Evolutionary conservation across 73 alveolate genomes (phyloP).

Genomic region (Loxodes magnus): DNA sequence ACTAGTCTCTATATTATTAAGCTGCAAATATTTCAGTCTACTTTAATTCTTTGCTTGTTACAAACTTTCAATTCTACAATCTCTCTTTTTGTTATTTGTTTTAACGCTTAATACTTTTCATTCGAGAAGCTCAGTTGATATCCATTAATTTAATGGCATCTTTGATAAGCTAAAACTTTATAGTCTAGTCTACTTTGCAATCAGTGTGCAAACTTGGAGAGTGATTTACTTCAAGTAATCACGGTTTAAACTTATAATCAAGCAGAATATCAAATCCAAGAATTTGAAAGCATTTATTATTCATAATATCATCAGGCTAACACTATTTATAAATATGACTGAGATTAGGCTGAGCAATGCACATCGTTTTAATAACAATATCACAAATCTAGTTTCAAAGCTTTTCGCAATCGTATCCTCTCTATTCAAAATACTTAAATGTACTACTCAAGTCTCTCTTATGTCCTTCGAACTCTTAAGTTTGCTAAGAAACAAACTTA

Average conservation of each 20-base stretch:
- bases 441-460: constrained; percentile 47
- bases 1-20: too few relatives aligned
- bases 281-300: constrained; percentile 35
- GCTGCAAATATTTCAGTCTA: too few relatives aligned
- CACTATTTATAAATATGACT: constrained; percentile 40
- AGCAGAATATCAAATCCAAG: constrained; percentile 32
- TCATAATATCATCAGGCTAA: constrained; percentile 41
- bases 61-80: too few relatives aligned
- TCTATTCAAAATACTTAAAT: constrained; percentile 18
- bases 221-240: constrained; percentile 69
- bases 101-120: too few relatives aligned
- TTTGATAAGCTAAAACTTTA: background rate
- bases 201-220: constrained; percentile 71
- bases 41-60: too few relatives aligned
- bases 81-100: too few relatives aligned
- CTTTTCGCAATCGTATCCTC: constrained; percentile 32
- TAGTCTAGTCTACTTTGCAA: background rate
- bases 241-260: constrained; percentile 37
- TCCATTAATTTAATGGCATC: background rate
- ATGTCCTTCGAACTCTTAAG: constrained; percentile 49
- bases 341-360: constrained; percentile 42
- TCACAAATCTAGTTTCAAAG: constrained; percentile 35
- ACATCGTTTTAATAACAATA: constrained; percentile 33
- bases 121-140: too few relatives aligned
- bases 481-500: constrained; percentile 36